phyloP scores from a whole-genome alignment of 2,329 filamentous ascomycete species.

The Fusarium redolens region DNA sequence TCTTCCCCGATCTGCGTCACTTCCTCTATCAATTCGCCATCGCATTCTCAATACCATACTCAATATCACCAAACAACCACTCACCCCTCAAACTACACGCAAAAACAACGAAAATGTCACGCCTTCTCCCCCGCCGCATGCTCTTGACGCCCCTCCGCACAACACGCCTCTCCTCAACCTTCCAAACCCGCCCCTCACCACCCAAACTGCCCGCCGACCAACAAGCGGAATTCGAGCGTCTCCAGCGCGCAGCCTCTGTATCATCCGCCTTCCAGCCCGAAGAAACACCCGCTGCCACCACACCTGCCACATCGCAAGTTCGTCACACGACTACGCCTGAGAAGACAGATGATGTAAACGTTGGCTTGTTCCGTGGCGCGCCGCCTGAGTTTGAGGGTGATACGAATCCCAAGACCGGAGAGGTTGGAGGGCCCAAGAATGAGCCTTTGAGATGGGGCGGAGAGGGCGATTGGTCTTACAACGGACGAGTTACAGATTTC shows the following conservation, averaged over 20 bases:
- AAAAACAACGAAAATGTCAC: conserved; percentile 29
- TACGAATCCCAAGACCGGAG: conserved; percentile 90
- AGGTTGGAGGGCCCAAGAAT: conserved; percentile 97
- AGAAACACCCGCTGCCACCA: conserved; percentile 30
- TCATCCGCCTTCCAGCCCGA: conserved; percentile 56
- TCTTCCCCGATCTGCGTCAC: conserved; percentile 27
- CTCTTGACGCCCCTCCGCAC: conserved; percentile 39
- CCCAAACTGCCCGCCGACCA: conserved; percentile 88
- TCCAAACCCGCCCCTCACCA: conserved; percentile 73
- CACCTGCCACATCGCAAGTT: conserved; percentile 40
- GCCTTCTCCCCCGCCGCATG: conserved; percentile 34
- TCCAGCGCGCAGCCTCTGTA: conserved; percentile 73
- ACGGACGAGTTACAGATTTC: conserved; percentile 95
- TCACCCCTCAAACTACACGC: background rate
- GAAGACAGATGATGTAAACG: conserved; percentile 59
- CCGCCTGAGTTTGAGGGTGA: conserved; percentile 94
- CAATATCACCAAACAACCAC: background rate
- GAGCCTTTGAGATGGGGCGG: conserved; percentile 91
- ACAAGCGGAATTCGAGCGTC: conserved; percentile 89
- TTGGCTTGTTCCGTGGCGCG: conserved; percentile 77
- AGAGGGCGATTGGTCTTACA: conserved; percentile 87
- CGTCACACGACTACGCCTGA: conserved; percentile 37
- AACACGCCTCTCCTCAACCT: conserved; percentile 51
- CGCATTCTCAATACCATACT: background rate
- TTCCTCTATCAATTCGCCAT: conserved; percentile 8